Percentiles rank a stretch among this genome's conserved stretches.
Evolutionary conservation across 2,329 filamentous ascomycete genomes (phyloP).

Genomic region (Penicillium sp.): DNA sequence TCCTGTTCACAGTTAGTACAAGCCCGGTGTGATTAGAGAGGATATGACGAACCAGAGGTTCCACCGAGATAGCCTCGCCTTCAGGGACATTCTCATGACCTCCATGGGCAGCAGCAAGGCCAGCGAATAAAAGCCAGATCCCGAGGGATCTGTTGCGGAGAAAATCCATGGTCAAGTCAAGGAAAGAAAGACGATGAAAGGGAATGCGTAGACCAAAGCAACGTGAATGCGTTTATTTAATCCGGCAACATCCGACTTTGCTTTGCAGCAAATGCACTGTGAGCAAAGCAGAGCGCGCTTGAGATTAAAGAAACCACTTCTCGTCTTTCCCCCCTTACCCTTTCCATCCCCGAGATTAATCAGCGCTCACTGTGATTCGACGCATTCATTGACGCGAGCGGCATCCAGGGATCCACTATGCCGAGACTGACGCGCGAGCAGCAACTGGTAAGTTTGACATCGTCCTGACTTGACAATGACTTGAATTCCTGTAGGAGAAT

Average conservation of each 20-base stretch:
- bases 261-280: too few species aligned
- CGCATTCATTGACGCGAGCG: not conserved
- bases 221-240: slow-evolving; percentile 16
- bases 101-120: slow-evolving; percentile 44
- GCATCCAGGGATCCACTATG: not conserved
- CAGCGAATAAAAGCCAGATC: slow-evolving; percentile 24
- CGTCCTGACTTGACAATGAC: too few species aligned
- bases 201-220: too few species aligned
- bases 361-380: slow-evolving; percentile 17
- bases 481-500: not conserved
- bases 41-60: slow-evolving; percentile 60
- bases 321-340: not conserved
- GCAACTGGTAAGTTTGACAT: too few species aligned
- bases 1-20: slow-evolving; percentile 47
- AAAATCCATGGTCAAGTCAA: slow-evolving; percentile 14
- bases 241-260: slow-evolving; percentile 20
- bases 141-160: slow-evolving; percentile 20
- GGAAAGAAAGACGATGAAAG: slow-evolving; percentile 7
- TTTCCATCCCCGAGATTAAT: slow-evolving; percentile 11
- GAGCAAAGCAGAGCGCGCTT: not conserved
- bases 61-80: slow-evolving; percentile 62
- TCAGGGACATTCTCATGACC: slow-evolving; percentile 58
- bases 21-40: slow-evolving; percentile 3
- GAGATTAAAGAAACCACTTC: not conserved
- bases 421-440: too few species aligned